Base-by-base conservation (phyloP, 805 yeast species). In the Wickerhamomyces bisporus region DNA sequence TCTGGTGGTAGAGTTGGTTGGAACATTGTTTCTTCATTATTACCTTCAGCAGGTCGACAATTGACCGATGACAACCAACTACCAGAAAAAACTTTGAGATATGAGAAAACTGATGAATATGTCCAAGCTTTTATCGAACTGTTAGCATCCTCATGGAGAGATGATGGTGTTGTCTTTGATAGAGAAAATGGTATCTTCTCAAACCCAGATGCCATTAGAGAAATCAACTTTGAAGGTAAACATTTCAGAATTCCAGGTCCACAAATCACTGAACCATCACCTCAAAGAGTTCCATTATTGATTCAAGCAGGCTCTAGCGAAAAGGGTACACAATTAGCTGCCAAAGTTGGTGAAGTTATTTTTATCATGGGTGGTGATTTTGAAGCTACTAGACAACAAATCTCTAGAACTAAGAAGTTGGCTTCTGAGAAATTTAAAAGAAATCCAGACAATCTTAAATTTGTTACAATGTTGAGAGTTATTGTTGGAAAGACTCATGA, bases 221-320 rank as follows among this genome's bases (percentile, higher is more conserved):
- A 28, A 17, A 28, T 28, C 12, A 28, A 28, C 31, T 28, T 28
- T 17, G 31, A 28, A 8, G 31, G 31, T 7, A 28, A 28, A 28
- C 11, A 28, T 12, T 28, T 28, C 31, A 28, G 11, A n/a, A 28
- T 28, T 17, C 31, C 31, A 7, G 31, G 31, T 17, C 31, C 31
- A 6, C 31, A 28, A 28, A 28, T 28, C 20, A 28, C 31, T 28
- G 31, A 28, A 17, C 31, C 31, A 17, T 28, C 31, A 13, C 31
- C 31, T 14, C 31, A 28, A 28, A 28, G 31, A 28, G 31, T 28
- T 11, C 31, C 31, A 17, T 28, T 28, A 28, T 28, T 28, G 21
- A 28, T 28, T 6, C 31, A 28, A 11, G 31, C 31, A 16, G 31
- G 31, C 11, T 16, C 31, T 5, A 28, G 31, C 11, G 13, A 13